Percentiles rank a stretch among this genome's conserved stretches.
phyloP scores from a whole-genome alignment of 495 filamentous ascomycete genomes.

The Thermothielavioides terrestris region DNA sequence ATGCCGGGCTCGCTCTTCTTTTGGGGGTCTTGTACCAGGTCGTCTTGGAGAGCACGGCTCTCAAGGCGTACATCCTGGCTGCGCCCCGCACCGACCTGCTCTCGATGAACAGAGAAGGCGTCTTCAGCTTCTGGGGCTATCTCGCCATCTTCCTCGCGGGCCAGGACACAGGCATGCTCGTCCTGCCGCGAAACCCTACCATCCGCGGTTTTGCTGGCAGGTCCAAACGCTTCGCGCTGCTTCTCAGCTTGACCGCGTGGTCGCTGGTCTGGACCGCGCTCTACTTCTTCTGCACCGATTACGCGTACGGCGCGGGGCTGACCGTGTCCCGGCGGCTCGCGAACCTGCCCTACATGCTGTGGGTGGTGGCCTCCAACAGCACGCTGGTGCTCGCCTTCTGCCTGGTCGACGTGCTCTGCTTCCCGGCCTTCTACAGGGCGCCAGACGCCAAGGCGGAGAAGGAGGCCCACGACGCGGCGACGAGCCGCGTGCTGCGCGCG shows the following conservation, averaged over 20 bases:
- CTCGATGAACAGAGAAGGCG: conserved; percentile 84
- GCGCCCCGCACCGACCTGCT: conserved; percentile 68
- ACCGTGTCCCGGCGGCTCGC: conserved; percentile 80
- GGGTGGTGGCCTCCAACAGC: conserved; percentile 83
- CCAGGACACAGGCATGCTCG: conserved; percentile 67
- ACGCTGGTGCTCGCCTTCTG: conserved; percentile 70
- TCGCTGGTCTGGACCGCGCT: conserved; percentile 56
- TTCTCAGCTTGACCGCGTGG: conserved; percentile 53
- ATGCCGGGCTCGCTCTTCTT: conserved; percentile 58
- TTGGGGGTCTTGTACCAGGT: conserved; percentile 62
- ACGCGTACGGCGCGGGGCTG: conserved; percentile 58
- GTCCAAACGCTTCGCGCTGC: conserved; percentile 43
- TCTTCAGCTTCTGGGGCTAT: conserved; percentile 90
- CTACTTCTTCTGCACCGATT: conserved; percentile 58
- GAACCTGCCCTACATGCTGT: conserved; percentile 88
- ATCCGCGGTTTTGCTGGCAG: conserved; percentile 24
- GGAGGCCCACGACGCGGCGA: conserved; percentile 54
- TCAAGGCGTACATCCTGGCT: conserved; percentile 79
- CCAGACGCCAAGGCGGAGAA: conserved; percentile 42
- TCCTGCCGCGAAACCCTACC: conserved; percentile 55
- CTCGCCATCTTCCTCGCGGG: conserved; percentile 91
- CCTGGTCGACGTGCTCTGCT: conserved; percentile 64
- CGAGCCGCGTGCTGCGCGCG: conserved; percentile 66
- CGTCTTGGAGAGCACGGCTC: conserved; percentile 61
- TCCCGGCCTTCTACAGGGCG: conserved; percentile 58